Evolutionary conservation across 164 flowering plant genomes (phyloP), one percentile per base, ranked within the genome.

Genomic region (Platanus orientalis): DNA sequence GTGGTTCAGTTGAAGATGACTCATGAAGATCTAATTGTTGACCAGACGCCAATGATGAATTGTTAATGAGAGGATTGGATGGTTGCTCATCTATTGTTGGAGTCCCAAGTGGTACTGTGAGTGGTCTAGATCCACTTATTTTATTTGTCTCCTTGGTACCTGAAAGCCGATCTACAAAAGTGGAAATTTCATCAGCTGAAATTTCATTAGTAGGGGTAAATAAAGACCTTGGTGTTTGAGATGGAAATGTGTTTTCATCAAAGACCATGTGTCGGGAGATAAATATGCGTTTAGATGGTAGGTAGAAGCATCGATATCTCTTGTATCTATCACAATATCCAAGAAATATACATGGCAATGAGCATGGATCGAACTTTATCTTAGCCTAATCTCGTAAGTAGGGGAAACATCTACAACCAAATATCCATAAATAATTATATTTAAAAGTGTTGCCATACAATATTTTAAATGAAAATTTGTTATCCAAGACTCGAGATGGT

Each of bases 391-490:
- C 30, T 2, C 21, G 29, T 13, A 44, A 28, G 71, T 61, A 56
- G n/a, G n/a, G n/a, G n/a, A 61, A 68, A 13, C 56, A 61, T 16
- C 5, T 12, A 27, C 64, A 59, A 2, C 59, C 70, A 60, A 67
- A 67, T 0, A 26, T 16, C 21, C n/a, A 4, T 14, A 61, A 55
- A 12, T 21, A n/a, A 11, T 17, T 6, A 17, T 45, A 67, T 27
- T 51, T 26, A 4, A 61, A 60, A 1, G 6, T 0, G 3, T 12
- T 40, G 1, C 27, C 7, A 17, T 17, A 6, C 6, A 64, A 7
- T 0, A 24, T 16, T 30, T 54, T 40, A 56, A 40, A 56, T 5
- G 54, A 60, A n/a, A 17, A 27, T 23, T 40, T 11, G 26, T 1
- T 0, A 19, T 29, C 11, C 9, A 55, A 12, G 6, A 64, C 32